Evolutionary conservation across 1,139 yeast species (phyloP), one percentile per base, ranked within the genome.

Genomic region (Geotrichum restrictum): DNA sequence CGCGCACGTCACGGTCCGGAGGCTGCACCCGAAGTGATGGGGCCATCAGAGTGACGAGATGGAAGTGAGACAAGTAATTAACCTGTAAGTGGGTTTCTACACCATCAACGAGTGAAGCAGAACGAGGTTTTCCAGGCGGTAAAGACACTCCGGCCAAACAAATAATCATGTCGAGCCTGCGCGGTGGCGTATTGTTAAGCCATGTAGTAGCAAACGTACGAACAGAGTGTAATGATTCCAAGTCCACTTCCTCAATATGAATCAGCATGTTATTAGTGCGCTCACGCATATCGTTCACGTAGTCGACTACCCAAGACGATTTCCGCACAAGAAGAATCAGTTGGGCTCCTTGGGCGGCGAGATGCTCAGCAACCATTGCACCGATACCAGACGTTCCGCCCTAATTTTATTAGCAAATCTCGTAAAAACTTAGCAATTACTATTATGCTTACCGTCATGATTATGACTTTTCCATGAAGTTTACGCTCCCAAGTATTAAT

Each of bases 351-450:
- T 80, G 72, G 0, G 61, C 56, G 0, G 97, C 98, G 60, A 93
- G 66, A 37, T 89, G 91, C 45, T 75, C 74, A 0, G 81, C 95
- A 1, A 87, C 76, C 3, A 80, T 78, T 0, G 94, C 86, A 0
- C 98, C 98, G 55, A 88, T 68, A 0, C 98, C 98, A 1, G 94
- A 78, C 0, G 98, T 93, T 1, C 95, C 98, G 5, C 98, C 96
- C 63, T 60, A 22, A 8, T 19, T n/a, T 3, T 19, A 10, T 31
- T 21, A 38, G 37, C 22, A 10, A 24, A 8, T 3, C 8, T 11
- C 16, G n/a, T 24, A 11, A 10, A 13, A 7, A 21, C 56, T 19
- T 51, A 54, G 14, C 24, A 24, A 19, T n/a, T n/a, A n/a, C n/a
- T n/a, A 18, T 14, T 11, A 47, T 24, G 5, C 50, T 33, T 40